Conservation (phyloP, 441 rosid genomes). For the Adansonia grandidieri region DNA sequence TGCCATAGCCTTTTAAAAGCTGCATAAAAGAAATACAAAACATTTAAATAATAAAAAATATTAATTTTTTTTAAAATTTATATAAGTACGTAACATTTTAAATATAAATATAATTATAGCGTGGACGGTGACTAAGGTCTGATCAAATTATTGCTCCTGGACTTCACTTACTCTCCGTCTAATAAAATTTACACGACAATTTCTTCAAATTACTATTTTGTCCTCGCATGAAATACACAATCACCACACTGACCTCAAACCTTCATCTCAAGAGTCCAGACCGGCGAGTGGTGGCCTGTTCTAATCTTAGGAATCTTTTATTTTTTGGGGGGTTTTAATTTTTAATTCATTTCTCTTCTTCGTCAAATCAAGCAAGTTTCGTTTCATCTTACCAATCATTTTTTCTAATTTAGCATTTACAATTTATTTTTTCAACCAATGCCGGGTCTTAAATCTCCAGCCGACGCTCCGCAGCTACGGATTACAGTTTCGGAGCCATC, state of each 20-base stretch:
- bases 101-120: too few relatives aligned
- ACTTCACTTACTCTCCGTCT: background rate
- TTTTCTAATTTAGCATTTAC: background rate
- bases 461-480: slow-evolving; percentile 67
- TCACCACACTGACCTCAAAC: slow-evolving; percentile 14
- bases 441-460: slow-evolving; percentile 91
- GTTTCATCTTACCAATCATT: background rate
- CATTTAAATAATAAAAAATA: too few relatives aligned
- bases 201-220: background rate
- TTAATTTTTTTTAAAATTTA: too few relatives aligned
- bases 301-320: slow-evolving; percentile 9
- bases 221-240: background rate
- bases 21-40: too few relatives aligned
- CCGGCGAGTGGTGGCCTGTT: slow-evolving; percentile 26
- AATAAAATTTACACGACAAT: background rate
- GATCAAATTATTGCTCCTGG: background rate
- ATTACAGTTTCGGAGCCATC: slow-evolving; percentile 67
- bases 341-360: slow-evolving; percentile 6
- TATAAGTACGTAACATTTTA: too few relatives aligned
- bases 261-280: slow-evolving; percentile 22
- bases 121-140: too few relatives aligned
- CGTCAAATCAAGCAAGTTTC: slow-evolving; percentile 24
- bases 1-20: too few relatives aligned
- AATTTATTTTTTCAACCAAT: slow-evolving; percentile 34
- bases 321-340: background rate